phyloP scores from a whole-genome alignment of 768 basidiomycete genomes.

The Tricholoma flavovirens region DNA sequence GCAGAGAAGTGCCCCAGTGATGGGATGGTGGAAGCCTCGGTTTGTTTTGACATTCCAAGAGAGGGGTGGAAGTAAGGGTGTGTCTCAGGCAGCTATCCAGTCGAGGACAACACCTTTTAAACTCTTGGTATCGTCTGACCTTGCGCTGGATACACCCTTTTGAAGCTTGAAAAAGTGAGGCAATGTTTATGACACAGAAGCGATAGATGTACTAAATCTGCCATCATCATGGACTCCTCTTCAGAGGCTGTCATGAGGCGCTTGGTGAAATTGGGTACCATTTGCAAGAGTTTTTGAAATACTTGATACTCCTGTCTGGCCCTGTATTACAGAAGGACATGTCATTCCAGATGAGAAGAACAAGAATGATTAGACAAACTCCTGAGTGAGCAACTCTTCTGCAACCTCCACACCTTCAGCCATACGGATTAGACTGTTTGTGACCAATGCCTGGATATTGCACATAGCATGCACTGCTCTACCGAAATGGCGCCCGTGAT shows the following conservation, averaged over 20 bases:
- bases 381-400: background rate
- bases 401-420: background rate
- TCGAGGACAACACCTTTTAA: constrained; percentile 17
- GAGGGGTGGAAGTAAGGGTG: constrained; percentile 7
- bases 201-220: background rate
- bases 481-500: constrained; percentile 17
- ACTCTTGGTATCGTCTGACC: constrained; percentile 14
- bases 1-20: constrained; percentile 13
- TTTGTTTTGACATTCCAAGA: constrained; percentile 4
- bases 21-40: constrained; percentile 9
- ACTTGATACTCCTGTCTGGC: background rate
- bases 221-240: background rate
- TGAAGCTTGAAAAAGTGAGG: constrained; percentile 12
- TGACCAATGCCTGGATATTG: constrained; percentile 13
- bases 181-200: background rate
- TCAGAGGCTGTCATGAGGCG: background rate
- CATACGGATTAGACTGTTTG: constrained; percentile 6
- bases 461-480: constrained; percentile 10
- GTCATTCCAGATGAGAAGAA: background rate
- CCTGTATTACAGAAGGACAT: background rate
- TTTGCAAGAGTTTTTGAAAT: background rate
- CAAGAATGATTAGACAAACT: background rate
- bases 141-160: constrained; percentile 16
- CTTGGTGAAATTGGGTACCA: background rate
- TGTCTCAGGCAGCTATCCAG: constrained; percentile 19